Evolutionary conservation across 1,284 basidiomycete genomes (phyloP).

Genomic region (Amylostereum chailletii): DNA sequence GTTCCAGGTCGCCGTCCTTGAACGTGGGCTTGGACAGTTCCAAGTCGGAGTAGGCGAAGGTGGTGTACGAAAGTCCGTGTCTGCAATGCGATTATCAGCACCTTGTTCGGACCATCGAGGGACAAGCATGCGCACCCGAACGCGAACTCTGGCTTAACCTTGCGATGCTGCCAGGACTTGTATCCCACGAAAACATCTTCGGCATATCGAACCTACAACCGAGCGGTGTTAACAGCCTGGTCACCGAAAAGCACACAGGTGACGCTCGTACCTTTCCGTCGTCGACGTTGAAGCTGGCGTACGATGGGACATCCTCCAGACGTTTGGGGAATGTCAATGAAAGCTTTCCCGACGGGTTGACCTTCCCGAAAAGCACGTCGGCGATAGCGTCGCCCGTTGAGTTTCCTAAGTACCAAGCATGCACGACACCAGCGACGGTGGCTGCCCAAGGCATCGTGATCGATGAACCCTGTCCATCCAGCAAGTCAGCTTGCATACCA

Average conservation of each 20-base stretch:
- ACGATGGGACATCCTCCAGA: slow-evolving; percentile 59
- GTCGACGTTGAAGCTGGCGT: slow-evolving; percentile 50
- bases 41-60: slow-evolving; percentile 48
- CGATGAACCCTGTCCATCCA: slow-evolving; percentile 43
- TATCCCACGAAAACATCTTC: slow-evolving; percentile 69
- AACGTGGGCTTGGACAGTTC: slow-evolving; percentile 21
- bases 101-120: not conserved
- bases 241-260: no score
- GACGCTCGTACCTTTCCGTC: slow-evolving; percentile 41
- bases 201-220: slow-evolving; percentile 8
- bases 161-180: slow-evolving; percentile 55
- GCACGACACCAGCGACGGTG: slow-evolving; percentile 42
- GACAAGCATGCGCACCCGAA: slow-evolving; percentile 42
- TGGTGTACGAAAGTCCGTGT: slow-evolving; percentile 68
- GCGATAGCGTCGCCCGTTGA: slow-evolving; percentile 69
- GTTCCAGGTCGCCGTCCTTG: slow-evolving; percentile 22
- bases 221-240: no score
- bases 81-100: slow-evolving; percentile 20
- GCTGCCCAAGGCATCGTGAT: slow-evolving; percentile 61
- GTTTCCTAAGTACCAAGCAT: slow-evolving; percentile 70
- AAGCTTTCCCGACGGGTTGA: slow-evolving; percentile 66
- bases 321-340: slow-evolving; percentile 59
- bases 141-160: slow-evolving; percentile 52
- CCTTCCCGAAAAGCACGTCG: slow-evolving; percentile 63
- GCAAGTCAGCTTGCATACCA: slow-evolving; percentile 3